Base-by-base conservation (phyloP, 75 land plant species). In the Chamaecyparis obtusa region DNA sequence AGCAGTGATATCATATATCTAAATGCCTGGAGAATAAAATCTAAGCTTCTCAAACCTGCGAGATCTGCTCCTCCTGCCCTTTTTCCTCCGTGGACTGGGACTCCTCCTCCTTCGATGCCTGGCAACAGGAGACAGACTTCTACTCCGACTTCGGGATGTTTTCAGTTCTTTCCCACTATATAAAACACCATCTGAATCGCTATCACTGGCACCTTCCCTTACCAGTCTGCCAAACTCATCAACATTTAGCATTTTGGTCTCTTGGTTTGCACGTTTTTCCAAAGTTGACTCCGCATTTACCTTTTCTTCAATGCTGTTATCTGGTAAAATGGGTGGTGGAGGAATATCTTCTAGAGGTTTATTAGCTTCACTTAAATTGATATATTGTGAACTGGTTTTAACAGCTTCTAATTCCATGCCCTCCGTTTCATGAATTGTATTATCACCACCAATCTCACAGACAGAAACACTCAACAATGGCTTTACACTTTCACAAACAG, bases 211-310 rank as follows among this genome's bases (percentile, higher is more conserved):
- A 64, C 88, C 93, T 74, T 91, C 88, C 90, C 90, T 94, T 15
- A 92, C 87, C 49, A 94, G 84, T 88, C 97, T 90, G 21, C 97
- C 96, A 91, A 94, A 96, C 74, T 95, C 93, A 92, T 97, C 96
- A 27, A 93, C 85, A 46, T 91, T 86, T 30, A 71, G 44, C 19
- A 54, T 32, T 33, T 60, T 16, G 16, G 79, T 60, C 35, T 51
- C 88, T 67, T 84, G 57, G 67, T 85, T 91, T 74, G 46, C 56
- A 33, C 81, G 74, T 43, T 57, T 64, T 84, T 86, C 86, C 32
- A 74, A 83, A n/a, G 36, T 57, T 35, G 16, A 35, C 84, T 69
- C 77, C 9, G 72, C 82, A 37, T 89, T 86, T 46, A 39, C 80
- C 84, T 75, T 54, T 24, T 57, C 32, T 3, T 35, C 35, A 72